Evolutionary conservation across 768 basidiomycete species (phyloP).

Genomic region (Botryobasidium botryosum): DNA sequence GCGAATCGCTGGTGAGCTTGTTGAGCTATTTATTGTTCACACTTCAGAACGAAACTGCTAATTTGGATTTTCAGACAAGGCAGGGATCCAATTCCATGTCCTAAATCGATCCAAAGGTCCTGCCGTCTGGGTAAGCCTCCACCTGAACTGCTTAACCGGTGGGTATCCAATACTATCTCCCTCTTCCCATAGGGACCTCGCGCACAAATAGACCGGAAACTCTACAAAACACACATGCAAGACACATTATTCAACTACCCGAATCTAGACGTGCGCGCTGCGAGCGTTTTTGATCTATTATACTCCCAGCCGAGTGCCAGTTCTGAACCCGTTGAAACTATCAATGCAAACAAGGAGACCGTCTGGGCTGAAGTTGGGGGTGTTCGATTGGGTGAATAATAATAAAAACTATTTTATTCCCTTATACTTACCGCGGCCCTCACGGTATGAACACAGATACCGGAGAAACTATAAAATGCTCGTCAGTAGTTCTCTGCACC

Average conservation of each 20-base stretch:
- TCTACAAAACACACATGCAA: conserved; percentile 79
- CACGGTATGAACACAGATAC: conserved; percentile 30
- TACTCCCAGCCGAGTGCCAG: conserved; percentile 29
- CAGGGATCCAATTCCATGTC: conserved; percentile 78
- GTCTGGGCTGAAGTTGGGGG: conserved; percentile 2
- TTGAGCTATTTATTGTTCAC: neutral
- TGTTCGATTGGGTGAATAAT: neutral
- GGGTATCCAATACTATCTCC: neutral
- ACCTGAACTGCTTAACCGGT: neutral
- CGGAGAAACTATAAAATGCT: conserved; percentile 58
- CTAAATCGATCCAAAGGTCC: conserved; percentile 74
- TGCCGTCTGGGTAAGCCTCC: conserved; percentile 62
- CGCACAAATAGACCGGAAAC: conserved; percentile 71
- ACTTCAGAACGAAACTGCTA: neutral
- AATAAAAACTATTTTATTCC: neutral
- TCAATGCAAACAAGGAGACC: neutral
- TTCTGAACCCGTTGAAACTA: neutral
- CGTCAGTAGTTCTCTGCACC: conserved; percentile 74
- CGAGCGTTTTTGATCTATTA: conserved; percentile 63
- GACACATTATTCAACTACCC: conserved; percentile 43
- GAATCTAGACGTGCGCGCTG: conserved; percentile 50
- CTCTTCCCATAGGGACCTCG: conserved; percentile 49
- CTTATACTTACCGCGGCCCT: neutral
- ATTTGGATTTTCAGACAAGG: conserved; percentile 38
- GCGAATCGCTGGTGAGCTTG: conserved; percentile 49